A percentile compares a stretch with the other conserved stretches of the same genome.
Evolutionary conservation across 164 flowering plant genomes (phyloP).

Genomic region (Warburgia ugandensis): DNA sequence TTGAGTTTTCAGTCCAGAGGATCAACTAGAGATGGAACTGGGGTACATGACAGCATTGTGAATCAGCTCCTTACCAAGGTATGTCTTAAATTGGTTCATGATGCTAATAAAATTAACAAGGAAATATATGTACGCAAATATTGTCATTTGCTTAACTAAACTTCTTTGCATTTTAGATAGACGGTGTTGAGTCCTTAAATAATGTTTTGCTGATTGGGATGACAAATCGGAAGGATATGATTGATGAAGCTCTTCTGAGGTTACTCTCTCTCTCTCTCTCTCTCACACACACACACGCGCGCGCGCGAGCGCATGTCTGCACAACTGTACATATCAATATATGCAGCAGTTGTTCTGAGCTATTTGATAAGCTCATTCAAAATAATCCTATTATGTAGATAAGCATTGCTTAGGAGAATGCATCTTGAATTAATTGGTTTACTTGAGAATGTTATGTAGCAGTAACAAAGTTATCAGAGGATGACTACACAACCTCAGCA

Average conservation of each 20-base stretch:
- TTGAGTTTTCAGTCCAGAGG: slow-evolving; percentile 52
- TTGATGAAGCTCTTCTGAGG: slow-evolving; percentile 97
- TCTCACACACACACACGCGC: not conserved
- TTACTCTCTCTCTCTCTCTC: slow-evolving; percentile 16
- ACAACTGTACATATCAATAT: not conserved
- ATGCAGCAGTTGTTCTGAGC: too few relatives aligned
- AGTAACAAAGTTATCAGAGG: too few relatives aligned
- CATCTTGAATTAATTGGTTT: too few relatives aligned
- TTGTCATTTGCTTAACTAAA: not conserved
- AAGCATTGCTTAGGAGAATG: too few relatives aligned
- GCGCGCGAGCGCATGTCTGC: not conserved
- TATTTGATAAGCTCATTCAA: too few relatives aligned
- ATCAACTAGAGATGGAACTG: slow-evolving; percentile 75
- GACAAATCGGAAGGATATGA: slow-evolving; percentile 96
- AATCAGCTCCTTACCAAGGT: slow-evolving; percentile 76
- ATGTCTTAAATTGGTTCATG: slow-evolving; percentile 7
- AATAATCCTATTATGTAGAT: too few relatives aligned
- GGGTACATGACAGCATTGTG: slow-evolving; percentile 72
- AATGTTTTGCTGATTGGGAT: slow-evolving; percentile 97
- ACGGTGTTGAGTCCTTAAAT: slow-evolving; percentile 93
- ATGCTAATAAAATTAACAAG: too few relatives aligned
- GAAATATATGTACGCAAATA: not conserved
- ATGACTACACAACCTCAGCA: too few relatives aligned
- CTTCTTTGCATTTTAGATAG: slow-evolving; percentile 53
- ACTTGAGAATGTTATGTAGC: too few relatives aligned